Conservation (phyloP, 495 filamentous ascomycete genomes). For the Neurospora sp. region DNA sequence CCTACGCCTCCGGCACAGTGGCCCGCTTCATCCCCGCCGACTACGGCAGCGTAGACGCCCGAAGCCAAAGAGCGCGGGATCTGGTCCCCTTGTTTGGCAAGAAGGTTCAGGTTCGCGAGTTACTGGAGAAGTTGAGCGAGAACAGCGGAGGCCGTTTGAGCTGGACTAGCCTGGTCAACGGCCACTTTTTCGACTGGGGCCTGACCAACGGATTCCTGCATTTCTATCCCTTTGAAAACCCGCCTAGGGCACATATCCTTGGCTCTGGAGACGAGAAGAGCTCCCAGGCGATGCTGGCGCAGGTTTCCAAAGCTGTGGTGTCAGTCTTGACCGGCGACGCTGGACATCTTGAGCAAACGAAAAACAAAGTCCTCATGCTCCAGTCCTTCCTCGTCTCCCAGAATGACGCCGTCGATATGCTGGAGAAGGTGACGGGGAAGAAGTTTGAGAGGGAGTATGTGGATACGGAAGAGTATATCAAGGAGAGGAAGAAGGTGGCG, state of each 20-base stretch:
- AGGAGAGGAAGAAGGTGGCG: constrained; percentile 6
- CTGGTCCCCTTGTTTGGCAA: constrained; percentile 22
- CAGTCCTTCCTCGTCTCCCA: constrained; percentile 35
- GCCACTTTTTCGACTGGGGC: constrained; percentile 40
- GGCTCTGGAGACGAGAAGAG: constrained; percentile 33
- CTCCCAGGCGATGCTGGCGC: constrained; percentile 27
- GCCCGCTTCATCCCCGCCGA: constrained; percentile 45
- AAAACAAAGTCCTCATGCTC: constrained; percentile 34
- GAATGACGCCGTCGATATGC: constrained; percentile 31
- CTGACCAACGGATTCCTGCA: constrained; percentile 25
- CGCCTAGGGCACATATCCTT: constrained; percentile 21
- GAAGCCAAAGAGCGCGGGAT: constrained; percentile 28
- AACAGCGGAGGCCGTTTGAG: constrained; percentile 12
- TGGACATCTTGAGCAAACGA: constrained; percentile 21
- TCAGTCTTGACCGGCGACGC: constrained; percentile 24
- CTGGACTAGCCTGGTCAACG: constrained; percentile 33
- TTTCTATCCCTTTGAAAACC: constrained; percentile 25
- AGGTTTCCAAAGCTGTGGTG: constrained; percentile 29
- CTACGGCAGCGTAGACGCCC: constrained; percentile 33
- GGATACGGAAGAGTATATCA: constrained; percentile 11
- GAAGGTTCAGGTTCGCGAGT: constrained; percentile 15
- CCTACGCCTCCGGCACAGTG: constrained; percentile 32
- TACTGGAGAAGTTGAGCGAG: constrained; percentile 8
- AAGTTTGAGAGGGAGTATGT: constrained; percentile 8
- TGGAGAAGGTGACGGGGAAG: constrained; percentile 30